These are phyloP conservation scores for Seminavis robusta DNA, from an alignment of 108 stramenopile genomes.

Conservation along the genomic window DNA sequence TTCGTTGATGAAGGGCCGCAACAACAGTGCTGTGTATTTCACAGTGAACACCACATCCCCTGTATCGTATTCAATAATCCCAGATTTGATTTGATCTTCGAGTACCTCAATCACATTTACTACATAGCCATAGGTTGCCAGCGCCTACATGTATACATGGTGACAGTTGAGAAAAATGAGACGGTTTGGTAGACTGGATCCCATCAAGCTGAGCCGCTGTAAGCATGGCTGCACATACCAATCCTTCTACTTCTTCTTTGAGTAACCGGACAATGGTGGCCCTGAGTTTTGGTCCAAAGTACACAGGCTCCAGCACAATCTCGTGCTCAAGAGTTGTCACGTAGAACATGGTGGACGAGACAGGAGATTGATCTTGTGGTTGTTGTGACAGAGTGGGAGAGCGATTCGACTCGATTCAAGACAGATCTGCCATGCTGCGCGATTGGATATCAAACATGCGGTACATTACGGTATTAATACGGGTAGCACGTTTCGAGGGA, in stretches of 20 bases:
- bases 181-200: too few species aligned
- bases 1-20: slow-evolving; percentile 89
- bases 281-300: slow-evolving; percentile 82
- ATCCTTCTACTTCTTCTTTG: slow-evolving; percentile 89
- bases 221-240: too few species aligned
- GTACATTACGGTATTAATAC: too few species aligned
- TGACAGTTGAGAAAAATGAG: too few species aligned
- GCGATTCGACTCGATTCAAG: too few species aligned
- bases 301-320: slow-evolving; percentile 79
- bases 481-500: too few species aligned
- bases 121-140: slow-evolving; percentile 92
- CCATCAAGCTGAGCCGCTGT: too few species aligned
- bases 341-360: slow-evolving; percentile 69
- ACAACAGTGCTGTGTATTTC: slow-evolving; percentile 84
- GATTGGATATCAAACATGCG: too few species aligned
- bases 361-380: too few species aligned
- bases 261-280: slow-evolving; percentile 81
- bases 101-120: slow-evolving; percentile 91
- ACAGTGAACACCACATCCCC: slow-evolving; percentile 87
- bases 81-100: slow-evolving; percentile 88
- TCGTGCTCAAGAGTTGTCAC: slow-evolving; percentile 86
- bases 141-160: too few species aligned
- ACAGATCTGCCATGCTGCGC: too few species aligned
- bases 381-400: too few species aligned
- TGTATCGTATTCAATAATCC: slow-evolving; percentile 93